Evolutionary conservation across 371 early-diverging fungal genomes (phyloP).

Genomic region (Conidiobolus incongruus): DNA sequence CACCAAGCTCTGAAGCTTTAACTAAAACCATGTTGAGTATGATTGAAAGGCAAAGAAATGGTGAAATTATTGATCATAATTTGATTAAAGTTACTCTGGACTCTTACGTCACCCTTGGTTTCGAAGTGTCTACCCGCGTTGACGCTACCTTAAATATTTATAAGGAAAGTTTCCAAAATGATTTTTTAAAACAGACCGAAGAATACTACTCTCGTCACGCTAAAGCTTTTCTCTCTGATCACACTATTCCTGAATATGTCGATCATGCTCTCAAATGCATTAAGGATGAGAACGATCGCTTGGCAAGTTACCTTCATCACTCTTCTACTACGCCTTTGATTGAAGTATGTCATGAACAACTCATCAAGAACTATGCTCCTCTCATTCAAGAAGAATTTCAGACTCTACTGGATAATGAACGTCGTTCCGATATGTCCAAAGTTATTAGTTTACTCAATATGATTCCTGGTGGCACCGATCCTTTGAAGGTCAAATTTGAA

Average conservation of each 20-base stretch:
- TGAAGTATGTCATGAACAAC: constrained; percentile 51
- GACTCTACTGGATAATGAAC: constrained; percentile 57
- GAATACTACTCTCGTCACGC: constrained; percentile 69
- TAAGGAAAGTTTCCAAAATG: too few species aligned
- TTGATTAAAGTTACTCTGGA: not conserved
- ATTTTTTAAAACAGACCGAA: too few species aligned
- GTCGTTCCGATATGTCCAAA: constrained; percentile 46
- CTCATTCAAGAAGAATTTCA: constrained; percentile 76
- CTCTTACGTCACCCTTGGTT: constrained; percentile 45
- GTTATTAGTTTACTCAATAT: constrained; percentile 65
- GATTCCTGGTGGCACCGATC: constrained; percentile 58
- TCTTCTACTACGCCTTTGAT: constrained; percentile 42
- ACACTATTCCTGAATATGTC: constrained; percentile 82
- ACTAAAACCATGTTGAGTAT: constrained; percentile 61
- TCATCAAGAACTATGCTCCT: constrained; percentile 60
- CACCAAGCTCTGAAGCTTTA: constrained; percentile 45
- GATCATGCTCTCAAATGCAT: constrained; percentile 36
- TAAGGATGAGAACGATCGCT: constrained; percentile 70
- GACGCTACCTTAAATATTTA: too few species aligned
- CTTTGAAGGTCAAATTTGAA: constrained; percentile 56
- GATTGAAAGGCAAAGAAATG: constrained; percentile 68
- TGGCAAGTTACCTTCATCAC: constrained; percentile 66
- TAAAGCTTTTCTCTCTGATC: constrained; percentile 61
- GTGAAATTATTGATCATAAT: constrained; percentile 52
- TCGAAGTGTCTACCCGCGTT: constrained; percentile 54